Evolutionary conservation across 176 grass and related monocot genomes (phyloP), one percentile per base, ranked within the genome.

Genomic region (Elaeis guineensis): DNA sequence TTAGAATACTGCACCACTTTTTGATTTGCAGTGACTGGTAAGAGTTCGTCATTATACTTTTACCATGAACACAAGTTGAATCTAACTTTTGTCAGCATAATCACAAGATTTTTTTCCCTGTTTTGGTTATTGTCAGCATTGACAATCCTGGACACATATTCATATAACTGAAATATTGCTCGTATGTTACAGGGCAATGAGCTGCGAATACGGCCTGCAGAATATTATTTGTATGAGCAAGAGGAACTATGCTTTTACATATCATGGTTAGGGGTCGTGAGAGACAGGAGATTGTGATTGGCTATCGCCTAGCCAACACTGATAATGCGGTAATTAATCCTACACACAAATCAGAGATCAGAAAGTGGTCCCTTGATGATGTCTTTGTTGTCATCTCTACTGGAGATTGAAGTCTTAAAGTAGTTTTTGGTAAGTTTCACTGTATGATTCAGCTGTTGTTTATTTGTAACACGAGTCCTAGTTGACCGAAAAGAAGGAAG

Each of bases 151-250:
- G 35, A 14, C 3, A 44, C 9, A 4, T 12, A 9, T 35, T 5
- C 2, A 21, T 30, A 54, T 11, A 55, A 2, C 28, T 63, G 28
- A 73, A 55, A 17, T 21, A 21, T 55, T 39, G 30, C 60, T 57
- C 28, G 8, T 64, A n/a, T 67, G 23, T 69, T 69, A 60, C 81
- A 97, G 93, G 93, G 87, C 18, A 97, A 91, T 16, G 87, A 97
- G 72, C 85, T 97, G 87, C 91, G 87, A 67, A 97, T 97, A 57
- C 50, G 76, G 18, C 74, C 93, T 30, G 87, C 87, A 21, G 93
- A 97, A 73, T 97, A 88, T 72, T 97, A 92, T 63, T 64, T 97
- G 2, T 97, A 91, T 18, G 92, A 97, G 21, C 87, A 97, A 73
- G 92, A 97, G 72, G 92, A 91, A 28, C 71, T 97, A 72, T 88